Base-by-base conservation (phyloP, 2,329 filamentous ascomycete genomes). In the Berkeleyomyces rouxiae region DNA sequence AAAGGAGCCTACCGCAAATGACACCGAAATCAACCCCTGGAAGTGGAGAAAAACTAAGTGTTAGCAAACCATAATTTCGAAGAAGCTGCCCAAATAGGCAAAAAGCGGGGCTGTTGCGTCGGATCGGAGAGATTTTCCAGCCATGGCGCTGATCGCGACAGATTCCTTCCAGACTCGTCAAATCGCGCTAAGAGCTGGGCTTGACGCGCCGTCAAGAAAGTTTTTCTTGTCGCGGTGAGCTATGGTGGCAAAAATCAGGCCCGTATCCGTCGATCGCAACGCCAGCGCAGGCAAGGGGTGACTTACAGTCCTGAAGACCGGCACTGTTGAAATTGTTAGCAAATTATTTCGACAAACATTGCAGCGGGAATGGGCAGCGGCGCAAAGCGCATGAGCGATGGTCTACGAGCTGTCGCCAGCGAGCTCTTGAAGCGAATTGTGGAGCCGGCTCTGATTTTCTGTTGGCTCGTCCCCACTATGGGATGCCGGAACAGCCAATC, bases 11-110 rank as follows among this genome's bases (percentile, higher is more conserved):
- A 62, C 60, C 89, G 74, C 86, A 90, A 68, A 95, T 95, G 71
- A 95, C 89, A 79, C 88, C 90, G 70, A 95, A 92, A 77, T 95
- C 90, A 67, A 95, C 87, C 90, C 90, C 63, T 65, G 49, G 46
- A 57, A 53, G 59, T 61, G 36, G 59, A 61, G 59, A 61, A 53
- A 58, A 42, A 49, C 59, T 61, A 61, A 53, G 43, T 23, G 63
- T 64, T 64, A 64, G 63, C 44, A 44, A 63, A 49, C n/a, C 23
- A 39, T 43, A 58, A 58, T 43, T 58, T 58, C 40, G 39, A 9
- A 33, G 2, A 9, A n/a, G 16, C 57, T 33, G 37, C 40, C 57
- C 57, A 33, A 13, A n/a, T 1, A 16, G 57, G 2, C 3, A 13
- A 43, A 43, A 31, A 43, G 57, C 23, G 57, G 39, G 37, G 9